Conservation (phyloP, 345 rosid species). For the Citrus cavaleriei region DNA sequence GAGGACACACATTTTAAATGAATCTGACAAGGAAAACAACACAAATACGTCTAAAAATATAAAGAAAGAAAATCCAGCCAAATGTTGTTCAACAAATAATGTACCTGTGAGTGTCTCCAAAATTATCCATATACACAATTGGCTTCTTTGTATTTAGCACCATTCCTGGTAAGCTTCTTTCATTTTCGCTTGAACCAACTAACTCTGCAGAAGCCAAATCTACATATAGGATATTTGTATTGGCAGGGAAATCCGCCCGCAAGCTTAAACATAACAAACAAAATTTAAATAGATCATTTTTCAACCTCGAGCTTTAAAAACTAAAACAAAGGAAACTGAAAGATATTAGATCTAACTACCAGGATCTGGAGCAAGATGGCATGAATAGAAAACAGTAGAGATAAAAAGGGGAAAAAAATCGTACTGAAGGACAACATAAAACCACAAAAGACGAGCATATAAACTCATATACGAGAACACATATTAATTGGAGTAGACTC, state of each 20-base stretch:
- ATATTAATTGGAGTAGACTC: background rate
- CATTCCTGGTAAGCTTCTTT: constrained; percentile 78
- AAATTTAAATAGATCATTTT: background rate
- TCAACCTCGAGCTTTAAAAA: constrained; percentile 6
- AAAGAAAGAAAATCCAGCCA: constrained; percentile 6
- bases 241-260: constrained; percentile 82
- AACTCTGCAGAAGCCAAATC: constrained; percentile 65
- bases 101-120: constrained; percentile 72
- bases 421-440: background rate
- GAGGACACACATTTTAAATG: background rate
- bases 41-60: background rate
- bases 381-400: background rate
- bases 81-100: constrained; percentile 4
- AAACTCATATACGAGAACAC: background rate
- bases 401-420: background rate
- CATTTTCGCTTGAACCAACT: constrained; percentile 58
- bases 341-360: background rate
- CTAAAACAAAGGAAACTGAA: constrained; percentile 1
- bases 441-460: background rate
- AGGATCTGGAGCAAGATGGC: background rate
- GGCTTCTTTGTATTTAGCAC: constrained; percentile 76
- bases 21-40: background rate
- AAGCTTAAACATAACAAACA: constrained; percentile 43
- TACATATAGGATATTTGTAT: constrained; percentile 87
- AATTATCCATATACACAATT: constrained; percentile 52